phyloP scores from a whole-genome alignment of 139 green algal species.

The Astrephomene gubernaculifera region DNA sequence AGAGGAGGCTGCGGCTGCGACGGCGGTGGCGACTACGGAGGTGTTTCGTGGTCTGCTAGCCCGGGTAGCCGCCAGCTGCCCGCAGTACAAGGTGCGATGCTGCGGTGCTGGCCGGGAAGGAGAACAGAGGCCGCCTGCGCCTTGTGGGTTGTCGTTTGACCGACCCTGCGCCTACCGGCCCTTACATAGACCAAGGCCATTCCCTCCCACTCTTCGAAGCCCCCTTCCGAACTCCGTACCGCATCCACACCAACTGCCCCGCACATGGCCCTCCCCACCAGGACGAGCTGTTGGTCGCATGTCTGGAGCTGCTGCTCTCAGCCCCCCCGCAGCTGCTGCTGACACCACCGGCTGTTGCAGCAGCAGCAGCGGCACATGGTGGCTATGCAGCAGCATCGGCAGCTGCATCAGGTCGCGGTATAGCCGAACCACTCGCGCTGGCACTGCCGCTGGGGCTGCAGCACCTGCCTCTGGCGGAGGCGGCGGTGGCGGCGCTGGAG shows the following conservation, averaged over 20 bases:
- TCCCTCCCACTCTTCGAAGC: neutral
- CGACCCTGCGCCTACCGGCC: neutral
- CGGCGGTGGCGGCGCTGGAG: constrained; percentile 41
- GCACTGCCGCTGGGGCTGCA: constrained; percentile 38
- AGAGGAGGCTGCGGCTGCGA: neutral
- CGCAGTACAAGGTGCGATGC: constrained; percentile 38
- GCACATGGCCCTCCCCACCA: neutral
- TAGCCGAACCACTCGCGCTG: constrained; percentile 29
- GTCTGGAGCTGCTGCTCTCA: constrained; percentile 25
- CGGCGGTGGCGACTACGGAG: neutral
- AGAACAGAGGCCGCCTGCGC: neutral
- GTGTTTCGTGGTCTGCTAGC: constrained; percentile 10
- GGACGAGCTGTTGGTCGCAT: constrained; percentile 38
- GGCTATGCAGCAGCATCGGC: neutral
- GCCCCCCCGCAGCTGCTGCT: constrained; percentile 7
- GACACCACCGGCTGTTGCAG: neutral
- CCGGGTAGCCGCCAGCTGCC: neutral
- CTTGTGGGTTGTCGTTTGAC: neutral
- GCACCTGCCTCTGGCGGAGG: constrained; percentile 27
- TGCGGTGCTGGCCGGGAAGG: neutral
- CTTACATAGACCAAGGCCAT: neutral
- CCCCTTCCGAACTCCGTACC: neutral
- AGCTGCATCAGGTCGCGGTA: neutral
- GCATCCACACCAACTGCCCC: neutral
- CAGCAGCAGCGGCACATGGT: neutral